phyloP scores from a whole-genome alignment of 805 yeast species.

The Metschnikowia aberdeeniae region DNA sequence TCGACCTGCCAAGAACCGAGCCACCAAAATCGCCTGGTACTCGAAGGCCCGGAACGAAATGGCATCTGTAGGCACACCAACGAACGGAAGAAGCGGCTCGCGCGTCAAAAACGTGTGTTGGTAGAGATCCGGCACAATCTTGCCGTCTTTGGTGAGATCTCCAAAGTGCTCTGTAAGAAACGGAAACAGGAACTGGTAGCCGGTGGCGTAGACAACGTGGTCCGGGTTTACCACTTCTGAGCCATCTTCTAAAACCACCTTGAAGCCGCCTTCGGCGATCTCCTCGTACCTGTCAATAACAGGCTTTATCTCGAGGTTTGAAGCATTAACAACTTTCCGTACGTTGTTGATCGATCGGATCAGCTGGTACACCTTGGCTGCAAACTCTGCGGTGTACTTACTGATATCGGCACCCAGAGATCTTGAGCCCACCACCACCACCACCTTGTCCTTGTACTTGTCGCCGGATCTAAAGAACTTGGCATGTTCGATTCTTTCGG shows the following conservation, averaged over 20 bases:
- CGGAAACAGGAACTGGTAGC: conserved; percentile 66
- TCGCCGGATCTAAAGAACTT: conserved; percentile 37
- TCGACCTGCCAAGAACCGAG: conserved; percentile 58
- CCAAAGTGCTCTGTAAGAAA: conserved; percentile 47
- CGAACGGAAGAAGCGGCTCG: conserved; percentile 62
- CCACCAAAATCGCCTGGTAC: conserved; percentile 61
- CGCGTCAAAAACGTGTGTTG: conserved; percentile 53
- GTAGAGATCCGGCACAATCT: conserved; percentile 45
- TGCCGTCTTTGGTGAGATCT: conserved; percentile 33
- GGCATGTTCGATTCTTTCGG: conserved; percentile 38
- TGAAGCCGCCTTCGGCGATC: conserved; percentile 24
- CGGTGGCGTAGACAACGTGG: conserved; percentile 65
- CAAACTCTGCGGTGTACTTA: conserved; percentile 22
- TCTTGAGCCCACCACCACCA: conserved; percentile 25
- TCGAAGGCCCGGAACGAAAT: conserved; percentile 60
- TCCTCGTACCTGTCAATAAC: conserved; percentile 21
- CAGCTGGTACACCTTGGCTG: conserved; percentile 26
- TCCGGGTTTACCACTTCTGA: conserved; percentile 46
- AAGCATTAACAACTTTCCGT: conserved; percentile 7
- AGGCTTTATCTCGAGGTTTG: conserved; percentile 24
- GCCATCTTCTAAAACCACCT: conserved; percentile 49
- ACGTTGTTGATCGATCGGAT: conserved; percentile 17
- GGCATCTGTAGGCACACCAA: conserved; percentile 59
- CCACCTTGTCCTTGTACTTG: conserved; percentile 23
- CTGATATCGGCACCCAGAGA: conserved; percentile 30